phyloP scores from a whole-genome alignment of 2,329 filamentous ascomycete species.

The Apiospora marii region DNA sequence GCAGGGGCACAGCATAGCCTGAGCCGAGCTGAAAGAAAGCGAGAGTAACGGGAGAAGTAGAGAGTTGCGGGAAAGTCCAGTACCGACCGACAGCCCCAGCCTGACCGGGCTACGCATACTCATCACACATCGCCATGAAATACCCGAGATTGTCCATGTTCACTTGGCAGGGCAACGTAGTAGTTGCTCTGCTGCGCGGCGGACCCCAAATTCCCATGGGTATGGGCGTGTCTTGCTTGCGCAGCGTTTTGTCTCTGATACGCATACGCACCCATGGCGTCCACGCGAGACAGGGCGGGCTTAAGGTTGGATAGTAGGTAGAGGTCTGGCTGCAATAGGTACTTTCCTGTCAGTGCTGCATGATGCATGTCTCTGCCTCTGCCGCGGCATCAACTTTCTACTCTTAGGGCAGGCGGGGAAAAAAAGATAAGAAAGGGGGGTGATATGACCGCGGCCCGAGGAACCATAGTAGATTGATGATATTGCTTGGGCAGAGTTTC shows the following conservation, averaged over 20 bases:
- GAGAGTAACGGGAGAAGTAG: neutral
- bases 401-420: neutral
- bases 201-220: neutral
- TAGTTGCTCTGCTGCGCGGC: neutral
- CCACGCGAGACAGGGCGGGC: neutral
- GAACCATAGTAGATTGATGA: neutral
- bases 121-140: neutral
- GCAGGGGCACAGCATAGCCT: neutral
- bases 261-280: neutral
- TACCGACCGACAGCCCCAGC: neutral
- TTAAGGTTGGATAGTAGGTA: no score
- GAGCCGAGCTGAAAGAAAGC: neutral
- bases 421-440: neutral
- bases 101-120: neutral
- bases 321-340: neutral
- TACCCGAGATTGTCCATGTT: no score
- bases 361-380: slow-evolving; percentile 6
- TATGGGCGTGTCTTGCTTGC: slow-evolving; percentile 4
- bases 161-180: neutral
- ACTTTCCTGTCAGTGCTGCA: slow-evolving; percentile 19
- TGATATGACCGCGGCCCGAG: neutral
- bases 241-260: slow-evolving; percentile 3
- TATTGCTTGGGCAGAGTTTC: neutral
- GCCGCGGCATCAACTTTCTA: neutral
- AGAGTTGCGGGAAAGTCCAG: neutral